Conservation (phyloP, 2,329 filamentous ascomycete species). For the Sphaerostilbella broomeana region DNA sequence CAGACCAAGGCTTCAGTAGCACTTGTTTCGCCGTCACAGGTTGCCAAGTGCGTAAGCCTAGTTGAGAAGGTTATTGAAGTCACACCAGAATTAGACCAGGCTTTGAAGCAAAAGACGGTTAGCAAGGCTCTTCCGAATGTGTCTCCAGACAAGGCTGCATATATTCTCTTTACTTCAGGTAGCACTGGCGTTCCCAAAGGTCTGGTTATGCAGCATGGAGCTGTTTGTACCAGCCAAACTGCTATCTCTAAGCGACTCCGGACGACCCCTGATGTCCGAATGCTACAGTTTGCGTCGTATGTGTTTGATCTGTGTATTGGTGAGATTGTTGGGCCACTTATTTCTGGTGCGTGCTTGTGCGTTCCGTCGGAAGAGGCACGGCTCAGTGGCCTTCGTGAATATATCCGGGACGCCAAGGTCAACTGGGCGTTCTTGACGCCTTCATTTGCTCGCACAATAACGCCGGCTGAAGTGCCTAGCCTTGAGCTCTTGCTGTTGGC, state of each 20-base stretch:
- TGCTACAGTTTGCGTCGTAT: constrained; percentile 10
- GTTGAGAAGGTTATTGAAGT: constrained; percentile 4
- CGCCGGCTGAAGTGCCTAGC: neutral
- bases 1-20: constrained; percentile 3
- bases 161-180: constrained; percentile 17
- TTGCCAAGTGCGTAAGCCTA: neutral
- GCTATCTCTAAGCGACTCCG: neutral
- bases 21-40: constrained; percentile 4
- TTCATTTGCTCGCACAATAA: constrained; percentile 3
- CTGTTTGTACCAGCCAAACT: constrained; percentile 4
- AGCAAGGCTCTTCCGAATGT: neutral
- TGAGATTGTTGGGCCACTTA: constrained; percentile 3
- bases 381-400: constrained; percentile 1
- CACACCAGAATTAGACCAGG: neutral
- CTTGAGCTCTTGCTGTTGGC: neutral
- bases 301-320: constrained; percentile 4
- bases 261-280: neutral
- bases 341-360: constrained; percentile 8
- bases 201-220: constrained; percentile 14
- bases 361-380: constrained; percentile 4
- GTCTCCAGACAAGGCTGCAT: constrained; percentile 8
- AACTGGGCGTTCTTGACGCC: constrained; percentile 6
- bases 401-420: neutral
- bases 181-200: constrained; percentile 18
- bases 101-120: neutral